phyloP scores from a whole-genome alignment of 495 filamentous ascomycete species.

The Usnea hakonensis region DNA sequence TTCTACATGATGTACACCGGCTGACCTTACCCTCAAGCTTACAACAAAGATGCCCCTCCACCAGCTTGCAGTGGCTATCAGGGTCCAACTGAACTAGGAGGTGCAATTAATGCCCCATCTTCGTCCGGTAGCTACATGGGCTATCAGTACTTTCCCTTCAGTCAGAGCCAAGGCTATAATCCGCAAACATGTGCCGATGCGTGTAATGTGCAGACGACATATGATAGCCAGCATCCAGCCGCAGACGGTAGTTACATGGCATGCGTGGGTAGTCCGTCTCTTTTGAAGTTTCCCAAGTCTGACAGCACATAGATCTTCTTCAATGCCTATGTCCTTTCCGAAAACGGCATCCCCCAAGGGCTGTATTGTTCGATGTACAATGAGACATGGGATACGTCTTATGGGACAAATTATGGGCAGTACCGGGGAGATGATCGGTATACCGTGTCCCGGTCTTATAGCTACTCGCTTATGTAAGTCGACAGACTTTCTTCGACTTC shows the following conservation, averaged over 20 bases:
- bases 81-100: slow-evolving; percentile 25
- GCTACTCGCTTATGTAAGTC: slow-evolving; percentile 6
- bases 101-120: slow-evolving; percentile 36
- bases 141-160: slow-evolving; percentile 34
- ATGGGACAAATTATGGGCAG: slow-evolving; percentile 20
- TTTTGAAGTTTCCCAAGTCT: not conserved
- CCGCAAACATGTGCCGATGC: slow-evolving; percentile 34
- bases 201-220: slow-evolving; percentile 35
- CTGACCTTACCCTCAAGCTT: slow-evolving; percentile 18
- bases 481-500: not conserved
- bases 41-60: slow-evolving; percentile 29
- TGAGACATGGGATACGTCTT: slow-evolving; percentile 18
- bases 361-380: slow-evolving; percentile 25
- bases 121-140: slow-evolving; percentile 34
- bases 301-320: slow-evolving; percentile 33
- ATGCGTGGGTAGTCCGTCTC: not conserved
- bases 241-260: slow-evolving; percentile 25
- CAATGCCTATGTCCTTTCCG: slow-evolving; percentile 37
- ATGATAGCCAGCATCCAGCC: slow-evolving; percentile 29
- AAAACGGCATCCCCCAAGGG: slow-evolving; percentile 30
- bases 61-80: slow-evolving; percentile 28
- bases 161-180: slow-evolving; percentile 28
- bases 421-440: slow-evolving; percentile 12
- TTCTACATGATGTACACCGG: not conserved
- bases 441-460: slow-evolving; percentile 6